Base-by-base conservation (phyloP, 495 filamentous ascomycete species). In the Lophiotrema nucula region DNA sequence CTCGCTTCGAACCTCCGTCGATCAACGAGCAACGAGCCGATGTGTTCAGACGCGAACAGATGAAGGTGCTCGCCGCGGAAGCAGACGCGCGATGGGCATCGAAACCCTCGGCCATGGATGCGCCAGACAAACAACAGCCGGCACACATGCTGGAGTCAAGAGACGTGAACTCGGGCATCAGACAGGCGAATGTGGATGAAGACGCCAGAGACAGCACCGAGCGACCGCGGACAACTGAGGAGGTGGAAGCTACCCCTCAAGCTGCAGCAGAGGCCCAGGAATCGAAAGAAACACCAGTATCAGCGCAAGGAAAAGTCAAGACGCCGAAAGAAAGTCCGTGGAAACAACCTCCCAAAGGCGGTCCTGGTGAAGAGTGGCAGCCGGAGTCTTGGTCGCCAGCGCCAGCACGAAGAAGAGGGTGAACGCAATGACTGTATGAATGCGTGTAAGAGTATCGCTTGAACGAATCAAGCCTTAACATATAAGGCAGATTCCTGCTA, bases 61-160 rank as follows among this genome's bases (percentile, higher is more conserved):
- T 97, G 49, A 91, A 88, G 67, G 58, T 83, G 4, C 79, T 95
- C 2, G 93, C 89, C 1, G 85, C 81, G 25, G 68, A 85, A 24
- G 92, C 92, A 8, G 91, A 98, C 68, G 87, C 87, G 31, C 77
- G 89, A 21, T 98, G 93, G 93, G 86, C 80, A 4, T 84, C 83
- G 13, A 91, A 93, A 67, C 79, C 86, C 0, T 83, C 79, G 16
- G 78, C 77, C 57, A 75, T 87, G 38, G 83, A 88, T 65, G 71
- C 74, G 43, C 84, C 83, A 2, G 67, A 76, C 48, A 72, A 70
- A 11, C 69, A 75, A 27, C 74, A 79, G 41, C 71, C 79, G n/a
- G 48, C 42, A 11, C 74, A 75, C 15, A 68, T 73, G 2, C 74
- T 74, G 1, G 53, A 66, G 28, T 64, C 70, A 11, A 70, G 67